Evolutionary conservation across 2,329 filamentous ascomycete species (phyloP).

Genomic region (Meredithiella fracta): DNA sequence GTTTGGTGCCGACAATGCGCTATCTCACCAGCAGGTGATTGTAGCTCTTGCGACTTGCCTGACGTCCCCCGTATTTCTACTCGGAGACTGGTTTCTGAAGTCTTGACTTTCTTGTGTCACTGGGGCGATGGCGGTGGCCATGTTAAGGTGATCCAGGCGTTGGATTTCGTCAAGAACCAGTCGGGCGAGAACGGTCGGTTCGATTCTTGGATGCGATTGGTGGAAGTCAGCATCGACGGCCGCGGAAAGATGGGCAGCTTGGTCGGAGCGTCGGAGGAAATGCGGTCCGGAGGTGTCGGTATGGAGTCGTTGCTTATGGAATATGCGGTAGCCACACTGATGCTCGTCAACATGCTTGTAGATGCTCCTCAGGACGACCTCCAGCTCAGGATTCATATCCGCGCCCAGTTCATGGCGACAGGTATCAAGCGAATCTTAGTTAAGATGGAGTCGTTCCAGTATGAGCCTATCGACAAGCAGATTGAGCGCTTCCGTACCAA

Average conservation of each 20-base stretch:
- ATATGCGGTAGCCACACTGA: slow-evolving; percentile 87
- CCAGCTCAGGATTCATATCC: slow-evolving; percentile 80
- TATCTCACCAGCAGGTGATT: slow-evolving; percentile 78
- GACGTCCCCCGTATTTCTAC: slow-evolving; percentile 82
- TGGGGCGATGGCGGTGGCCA: slow-evolving; percentile 84
- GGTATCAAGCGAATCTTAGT: slow-evolving; percentile 84
- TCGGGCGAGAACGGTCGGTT: slow-evolving; percentile 89
- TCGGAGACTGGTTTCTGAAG: slow-evolving; percentile 86
- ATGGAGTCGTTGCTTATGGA: slow-evolving; percentile 99
- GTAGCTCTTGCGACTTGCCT: slow-evolving; percentile 74
- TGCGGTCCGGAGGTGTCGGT: slow-evolving; percentile 86
- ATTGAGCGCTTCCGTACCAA: slow-evolving; percentile 85
- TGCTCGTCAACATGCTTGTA: slow-evolving; percentile 91
- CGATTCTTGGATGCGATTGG: slow-evolving; percentile 95
- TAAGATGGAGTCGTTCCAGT: slow-evolving; percentile 98
- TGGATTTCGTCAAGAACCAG: slow-evolving; percentile 78
- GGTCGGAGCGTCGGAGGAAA: slow-evolving; percentile 90
- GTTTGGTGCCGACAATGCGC: slow-evolving; percentile 89
- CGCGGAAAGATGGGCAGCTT: slow-evolving; percentile 97
- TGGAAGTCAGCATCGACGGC: slow-evolving; percentile 91
- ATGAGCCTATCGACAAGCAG: slow-evolving; percentile 96
- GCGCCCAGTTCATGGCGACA: slow-evolving; percentile 88
- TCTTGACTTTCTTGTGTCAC: slow-evolving; percentile 88
- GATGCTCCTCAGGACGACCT: slow-evolving; percentile 81
- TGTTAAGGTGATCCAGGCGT: slow-evolving; percentile 78